Percentiles rank a stretch among this genome's conserved stretches.
phyloP scores from a whole-genome alignment of 768 basidiomycete species.

The Harrya chromipes region DNA sequence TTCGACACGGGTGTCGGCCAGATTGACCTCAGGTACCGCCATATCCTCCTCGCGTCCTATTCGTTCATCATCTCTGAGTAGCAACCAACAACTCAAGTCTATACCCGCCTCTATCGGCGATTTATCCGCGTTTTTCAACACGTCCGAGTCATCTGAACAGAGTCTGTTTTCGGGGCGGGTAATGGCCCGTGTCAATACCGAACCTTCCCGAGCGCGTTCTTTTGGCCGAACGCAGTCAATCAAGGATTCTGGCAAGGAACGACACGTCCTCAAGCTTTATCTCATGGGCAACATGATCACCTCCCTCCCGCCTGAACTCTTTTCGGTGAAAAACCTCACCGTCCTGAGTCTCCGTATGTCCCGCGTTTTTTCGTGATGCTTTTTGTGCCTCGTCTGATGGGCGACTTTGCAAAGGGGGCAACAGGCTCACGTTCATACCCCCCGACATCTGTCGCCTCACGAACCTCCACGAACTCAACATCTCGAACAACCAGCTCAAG shows the following conservation, averaged over 20 bases:
- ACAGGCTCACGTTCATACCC: constrained; percentile 54
- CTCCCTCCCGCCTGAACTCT: constrained; percentile 54
- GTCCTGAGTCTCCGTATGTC: constrained; percentile 63
- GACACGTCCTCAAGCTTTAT: constrained; percentile 53
- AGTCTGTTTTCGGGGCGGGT: constrained; percentile 22
- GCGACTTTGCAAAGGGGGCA: constrained; percentile 43
- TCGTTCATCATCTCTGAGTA: constrained; percentile 22
- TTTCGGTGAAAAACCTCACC: constrained; percentile 53
- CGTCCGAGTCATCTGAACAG: constrained; percentile 35
- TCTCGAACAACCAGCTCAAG: constrained; percentile 54
- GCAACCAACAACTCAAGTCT: constrained; percentile 39
- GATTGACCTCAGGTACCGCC: constrained; percentile 52
- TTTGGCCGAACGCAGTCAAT: constrained; percentile 29
- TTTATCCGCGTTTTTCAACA: constrained; percentile 45
- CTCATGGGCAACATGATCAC: constrained; percentile 54
- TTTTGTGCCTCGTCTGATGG: not conserved
- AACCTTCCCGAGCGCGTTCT: constrained; percentile 27
- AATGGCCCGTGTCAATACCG: constrained; percentile 35
- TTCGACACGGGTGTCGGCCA: constrained; percentile 48
- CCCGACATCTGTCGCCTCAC: constrained; percentile 56
- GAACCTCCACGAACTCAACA: constrained; percentile 56
- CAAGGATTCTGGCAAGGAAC: constrained; percentile 36
- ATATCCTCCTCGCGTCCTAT: constrained; percentile 13
- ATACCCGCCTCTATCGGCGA: constrained; percentile 50
- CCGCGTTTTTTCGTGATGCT: not conserved